These are phyloP conservation scores for Zygosaccharomyces gambellarensis DNA, from an alignment of 805 yeast species.

Conservation along the genomic window DNA sequence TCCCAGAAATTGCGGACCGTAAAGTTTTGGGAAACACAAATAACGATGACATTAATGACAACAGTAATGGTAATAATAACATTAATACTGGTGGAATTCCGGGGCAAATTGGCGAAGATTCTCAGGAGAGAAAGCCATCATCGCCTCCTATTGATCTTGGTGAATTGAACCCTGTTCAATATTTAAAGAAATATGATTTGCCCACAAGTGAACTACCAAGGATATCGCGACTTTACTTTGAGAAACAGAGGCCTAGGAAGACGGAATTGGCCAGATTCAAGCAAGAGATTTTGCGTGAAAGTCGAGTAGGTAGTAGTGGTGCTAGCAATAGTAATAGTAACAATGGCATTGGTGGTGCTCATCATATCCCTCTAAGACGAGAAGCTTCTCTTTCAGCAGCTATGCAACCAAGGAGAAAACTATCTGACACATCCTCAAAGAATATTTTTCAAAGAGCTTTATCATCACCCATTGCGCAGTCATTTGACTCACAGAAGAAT, in stretches of 20 bases:
- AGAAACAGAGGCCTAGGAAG: conserved; percentile 35
- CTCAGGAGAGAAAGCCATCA: background rate
- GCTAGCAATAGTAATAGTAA: conserved; percentile 5
- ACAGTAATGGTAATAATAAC: conserved; percentile 1
- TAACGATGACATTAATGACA: conserved; percentile 5
- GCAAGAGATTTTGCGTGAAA: conserved; percentile 16
- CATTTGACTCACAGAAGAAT: conserved; percentile 11
- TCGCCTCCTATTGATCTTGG: conserved; percentile 29
- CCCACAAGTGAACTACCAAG: conserved; percentile 37
- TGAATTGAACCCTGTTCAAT: conserved; percentile 40
- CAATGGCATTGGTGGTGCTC: background rate
- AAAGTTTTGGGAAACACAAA: background rate
- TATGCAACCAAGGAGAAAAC: conserved; percentile 16
- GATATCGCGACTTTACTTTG: conserved; percentile 36
- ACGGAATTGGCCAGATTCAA: conserved; percentile 31
- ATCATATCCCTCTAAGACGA: conserved; percentile 1
- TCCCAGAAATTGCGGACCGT: background rate
- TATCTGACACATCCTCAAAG: conserved; percentile 12
- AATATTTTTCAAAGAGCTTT: conserved; percentile 9
- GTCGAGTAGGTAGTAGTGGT: conserved; percentile 5
- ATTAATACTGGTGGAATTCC: background rate
- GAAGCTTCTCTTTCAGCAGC: conserved; percentile 7
- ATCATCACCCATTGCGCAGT: conserved; percentile 17
- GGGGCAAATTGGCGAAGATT: background rate
- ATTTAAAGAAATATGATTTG: conserved; percentile 34